A percentile compares a stretch with the other conserved stretches of the same genome.
Evolutionary conservation across 1,284 basidiomycete species (phyloP).

Genomic region (Chalciporus piperatoides): DNA sequence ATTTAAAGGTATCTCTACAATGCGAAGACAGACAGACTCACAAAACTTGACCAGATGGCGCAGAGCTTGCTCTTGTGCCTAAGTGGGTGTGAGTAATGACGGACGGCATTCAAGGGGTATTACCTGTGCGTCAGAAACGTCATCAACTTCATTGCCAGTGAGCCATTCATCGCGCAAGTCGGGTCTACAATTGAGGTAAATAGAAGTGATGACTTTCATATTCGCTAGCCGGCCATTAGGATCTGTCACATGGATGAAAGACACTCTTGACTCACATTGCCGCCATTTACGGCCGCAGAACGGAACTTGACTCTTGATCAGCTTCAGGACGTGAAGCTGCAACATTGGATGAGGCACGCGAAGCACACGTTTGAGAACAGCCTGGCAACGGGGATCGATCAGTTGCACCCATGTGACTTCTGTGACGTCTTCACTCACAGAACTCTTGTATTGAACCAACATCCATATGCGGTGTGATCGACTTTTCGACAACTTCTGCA

Average conservation of each 20-base stretch:
- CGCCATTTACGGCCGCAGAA: slow-evolving; percentile 99
- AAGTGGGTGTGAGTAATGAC: slow-evolving; percentile 12
- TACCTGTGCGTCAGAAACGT: slow-evolving; percentile 80
- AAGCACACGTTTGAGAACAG: slow-evolving; percentile 91
- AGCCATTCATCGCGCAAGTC: slow-evolving; percentile 98
- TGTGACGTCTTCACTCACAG: slow-evolving; percentile 49
- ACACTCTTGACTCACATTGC: slow-evolving; percentile 62
- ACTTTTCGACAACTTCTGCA: slow-evolving; percentile 97
- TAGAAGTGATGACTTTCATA: slow-evolving; percentile 99
- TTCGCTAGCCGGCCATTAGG: slow-evolving; percentile 61
- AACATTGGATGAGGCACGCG: slow-evolving; percentile 92
- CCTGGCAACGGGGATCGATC: slow-evolving; percentile 44
- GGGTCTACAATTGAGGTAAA: slow-evolving; percentile 96
- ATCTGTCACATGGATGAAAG: not conserved
- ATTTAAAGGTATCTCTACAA: not conserved
- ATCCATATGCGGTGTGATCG: slow-evolving; percentile 94
- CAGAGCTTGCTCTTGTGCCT: slow-evolving; percentile 97
- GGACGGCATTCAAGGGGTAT: slow-evolving; percentile 4
- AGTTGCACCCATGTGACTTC: not conserved
- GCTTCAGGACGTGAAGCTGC: slow-evolving; percentile 94
- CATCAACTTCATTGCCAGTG: slow-evolving; percentile 89
- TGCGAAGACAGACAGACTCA: slow-evolving; percentile 38
- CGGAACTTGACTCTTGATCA: slow-evolving; percentile 98
- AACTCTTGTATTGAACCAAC: slow-evolving; percentile 98
- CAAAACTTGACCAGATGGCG: slow-evolving; percentile 94